These are phyloP conservation scores for Globisporangium cystogenes DNA, from an alignment of 352 stramenopile species.

Conservation along the genomic window DNA sequence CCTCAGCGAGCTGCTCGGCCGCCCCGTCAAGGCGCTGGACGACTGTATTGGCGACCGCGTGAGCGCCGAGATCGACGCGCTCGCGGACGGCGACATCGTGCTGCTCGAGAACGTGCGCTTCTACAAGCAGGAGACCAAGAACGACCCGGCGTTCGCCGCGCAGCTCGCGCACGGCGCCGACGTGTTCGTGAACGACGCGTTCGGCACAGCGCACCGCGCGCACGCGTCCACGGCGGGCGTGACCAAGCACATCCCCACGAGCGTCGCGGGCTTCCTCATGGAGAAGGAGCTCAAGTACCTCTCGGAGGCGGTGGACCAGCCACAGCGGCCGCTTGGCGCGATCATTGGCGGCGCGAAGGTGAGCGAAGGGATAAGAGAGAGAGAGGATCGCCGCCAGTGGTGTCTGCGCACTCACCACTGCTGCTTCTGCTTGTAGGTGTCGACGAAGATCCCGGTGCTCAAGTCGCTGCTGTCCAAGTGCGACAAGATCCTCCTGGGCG, in stretches of 20 bases:
- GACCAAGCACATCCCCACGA: slow-evolving; percentile 92
- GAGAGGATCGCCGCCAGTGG: neutral
- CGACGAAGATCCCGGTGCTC: slow-evolving; percentile 95
- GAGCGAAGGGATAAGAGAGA: neutral
- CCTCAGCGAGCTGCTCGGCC: slow-evolving; percentile 91
- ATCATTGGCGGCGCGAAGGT: slow-evolving; percentile 97
- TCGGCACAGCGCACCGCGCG: slow-evolving; percentile 96
- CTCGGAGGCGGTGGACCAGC: slow-evolving; percentile 79
- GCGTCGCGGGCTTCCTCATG: slow-evolving; percentile 94
- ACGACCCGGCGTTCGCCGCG: slow-evolving; percentile 93
- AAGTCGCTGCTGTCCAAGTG: slow-evolving; percentile 94
- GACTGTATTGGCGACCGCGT: slow-evolving; percentile 96
- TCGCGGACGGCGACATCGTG: slow-evolving; percentile 91
- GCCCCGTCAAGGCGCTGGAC: slow-evolving; percentile 89
- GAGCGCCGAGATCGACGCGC: slow-evolving; percentile 57
- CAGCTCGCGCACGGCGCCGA: slow-evolving; percentile 92
- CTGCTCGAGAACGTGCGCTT: slow-evolving; percentile 95
- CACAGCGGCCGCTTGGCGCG: slow-evolving; percentile 90
- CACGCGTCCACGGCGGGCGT: slow-evolving; percentile 97
- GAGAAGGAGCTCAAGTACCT: slow-evolving; percentile 98
- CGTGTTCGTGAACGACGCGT: slow-evolving; percentile 98
- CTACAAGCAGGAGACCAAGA: slow-evolving; percentile 98
- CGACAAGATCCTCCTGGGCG: slow-evolving; percentile 95
- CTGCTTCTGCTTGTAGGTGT: slow-evolving; percentile 22
- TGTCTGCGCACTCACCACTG: neutral